Percentiles rank a stretch among this genome's conserved stretches.
Conservation (phyloP, 768 basidiomycete species). For the Lepiota venenata region DNA sequence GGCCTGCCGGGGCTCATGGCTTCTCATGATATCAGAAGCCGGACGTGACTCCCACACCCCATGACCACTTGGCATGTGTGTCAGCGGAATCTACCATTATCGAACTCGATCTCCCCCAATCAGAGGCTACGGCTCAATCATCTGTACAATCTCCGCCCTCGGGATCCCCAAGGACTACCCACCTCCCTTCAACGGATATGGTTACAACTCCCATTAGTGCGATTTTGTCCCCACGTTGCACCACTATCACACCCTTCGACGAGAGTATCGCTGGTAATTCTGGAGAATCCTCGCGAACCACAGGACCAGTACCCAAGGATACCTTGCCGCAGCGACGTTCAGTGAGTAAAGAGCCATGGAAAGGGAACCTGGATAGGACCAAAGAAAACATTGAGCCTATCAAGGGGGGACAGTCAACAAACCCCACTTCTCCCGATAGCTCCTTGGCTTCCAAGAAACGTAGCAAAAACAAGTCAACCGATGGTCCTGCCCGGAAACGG, state of each 20-base stretch:
- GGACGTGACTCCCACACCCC: slow-evolving; percentile 7
- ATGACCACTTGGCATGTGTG: not conserved
- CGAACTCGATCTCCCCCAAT: not conserved
- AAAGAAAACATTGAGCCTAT: too few species aligned
- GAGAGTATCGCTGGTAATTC: not conserved
- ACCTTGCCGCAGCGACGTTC: not conserved
- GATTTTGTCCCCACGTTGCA: not conserved
- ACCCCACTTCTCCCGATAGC: not conserved
- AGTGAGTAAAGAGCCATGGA: not conserved
- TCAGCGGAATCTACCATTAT: not conserved
- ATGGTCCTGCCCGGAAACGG: slow-evolving; percentile 5
- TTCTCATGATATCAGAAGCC: slow-evolving; percentile 3
- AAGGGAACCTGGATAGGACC: too few species aligned
- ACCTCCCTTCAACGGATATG: not conserved
- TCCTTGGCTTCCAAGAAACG: not conserved
- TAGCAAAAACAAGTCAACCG: not conserved
- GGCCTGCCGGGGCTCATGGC: not conserved
- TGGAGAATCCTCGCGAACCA: not conserved
- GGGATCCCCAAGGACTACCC: not conserved
- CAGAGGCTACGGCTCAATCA: not conserved
- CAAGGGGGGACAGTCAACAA: not conserved
- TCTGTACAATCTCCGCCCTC: not conserved
- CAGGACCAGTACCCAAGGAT: too few species aligned
- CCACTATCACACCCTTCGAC: not conserved
- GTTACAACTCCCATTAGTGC: not conserved